Percentiles rank a stretch among this genome's conserved stretches.
Conservation (phyloP, 345 rosid genomes). For the Eucalyptus erythrocorys region DNA sequence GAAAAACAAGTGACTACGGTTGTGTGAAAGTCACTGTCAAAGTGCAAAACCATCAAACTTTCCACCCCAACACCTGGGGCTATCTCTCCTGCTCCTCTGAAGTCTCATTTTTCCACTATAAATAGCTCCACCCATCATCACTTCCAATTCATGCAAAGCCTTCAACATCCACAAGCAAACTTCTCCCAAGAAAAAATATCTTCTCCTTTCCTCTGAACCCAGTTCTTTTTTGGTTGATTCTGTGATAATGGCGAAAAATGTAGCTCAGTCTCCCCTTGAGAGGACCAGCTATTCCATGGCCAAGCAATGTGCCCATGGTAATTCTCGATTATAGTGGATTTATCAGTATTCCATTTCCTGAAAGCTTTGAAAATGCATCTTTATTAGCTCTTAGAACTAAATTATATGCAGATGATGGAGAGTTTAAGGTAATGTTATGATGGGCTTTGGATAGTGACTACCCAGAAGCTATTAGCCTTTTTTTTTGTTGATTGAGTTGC, state of each 20-base stretch:
- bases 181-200: not conserved
- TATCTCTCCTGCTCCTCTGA: not conserved
- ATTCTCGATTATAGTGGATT: not conserved
- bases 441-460: not conserved
- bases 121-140: not conserved
- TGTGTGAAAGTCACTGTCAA: not conserved
- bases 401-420: not conserved
- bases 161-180: not conserved
- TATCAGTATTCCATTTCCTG: not conserved
- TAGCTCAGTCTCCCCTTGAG: constrained; percentile 35
- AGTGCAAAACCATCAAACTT: not conserved
- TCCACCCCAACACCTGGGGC: not conserved
- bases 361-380: not conserved
- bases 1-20: not conserved
- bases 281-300: constrained; percentile 44
- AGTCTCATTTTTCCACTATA: not conserved
- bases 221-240: not conserved
- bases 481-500: not conserved
- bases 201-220: not conserved
- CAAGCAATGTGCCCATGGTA: constrained; percentile 56
- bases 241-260: constrained; percentile 9
- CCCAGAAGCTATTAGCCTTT: not conserved
- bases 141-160: not conserved
- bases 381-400: not conserved
- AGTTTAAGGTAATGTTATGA: not conserved